phyloP scores from a whole-genome alignment of 768 basidiomycete species.

The Boletus huronensis region DNA sequence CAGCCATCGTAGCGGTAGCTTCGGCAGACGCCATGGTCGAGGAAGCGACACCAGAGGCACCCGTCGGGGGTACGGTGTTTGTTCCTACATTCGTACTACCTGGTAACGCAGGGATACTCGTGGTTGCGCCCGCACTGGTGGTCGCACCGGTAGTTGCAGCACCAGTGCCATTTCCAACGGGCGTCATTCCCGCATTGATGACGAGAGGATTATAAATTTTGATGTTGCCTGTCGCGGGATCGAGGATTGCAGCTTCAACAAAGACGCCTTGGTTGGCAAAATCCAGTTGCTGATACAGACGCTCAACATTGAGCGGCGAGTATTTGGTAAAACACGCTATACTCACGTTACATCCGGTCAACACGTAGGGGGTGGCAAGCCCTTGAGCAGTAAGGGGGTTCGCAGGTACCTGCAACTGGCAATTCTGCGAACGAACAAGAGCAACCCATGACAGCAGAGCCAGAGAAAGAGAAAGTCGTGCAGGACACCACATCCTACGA shows the following conservation, averaged over 20 bases:
- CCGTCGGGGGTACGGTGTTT: not conserved
- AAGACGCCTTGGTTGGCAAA: constrained; percentile 25
- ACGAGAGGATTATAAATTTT: constrained; percentile 30
- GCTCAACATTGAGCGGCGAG: not conserved
- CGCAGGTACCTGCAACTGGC: constrained; percentile 19
- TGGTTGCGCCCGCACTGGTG: not conserved
- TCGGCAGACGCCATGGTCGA: not conserved
- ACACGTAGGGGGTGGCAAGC: constrained; percentile 25
- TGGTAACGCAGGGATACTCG: not conserved
- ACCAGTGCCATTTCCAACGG: constrained; percentile 7
- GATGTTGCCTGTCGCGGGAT: constrained; percentile 26
- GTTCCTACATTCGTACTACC: not conserved
- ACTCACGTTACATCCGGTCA: constrained; percentile 29
- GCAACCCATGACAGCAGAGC: constrained; percentile 12
- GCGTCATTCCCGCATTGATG: constrained; percentile 27
- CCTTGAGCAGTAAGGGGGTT: constrained; percentile 24
- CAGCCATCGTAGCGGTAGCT: not conserved
- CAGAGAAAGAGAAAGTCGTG: constrained; percentile 9
- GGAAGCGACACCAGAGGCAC: not conserved
- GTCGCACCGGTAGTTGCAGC: not conserved
- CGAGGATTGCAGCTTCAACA: constrained; percentile 29
- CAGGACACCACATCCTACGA: constrained; percentile 10
- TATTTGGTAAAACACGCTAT: not conserved
- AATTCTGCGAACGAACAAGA: constrained; percentile 21
- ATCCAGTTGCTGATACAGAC: constrained; percentile 22